phyloP scores from a whole-genome alignment of 2,329 filamentous ascomycete species.

The Remersonia thermophila region DNA sequence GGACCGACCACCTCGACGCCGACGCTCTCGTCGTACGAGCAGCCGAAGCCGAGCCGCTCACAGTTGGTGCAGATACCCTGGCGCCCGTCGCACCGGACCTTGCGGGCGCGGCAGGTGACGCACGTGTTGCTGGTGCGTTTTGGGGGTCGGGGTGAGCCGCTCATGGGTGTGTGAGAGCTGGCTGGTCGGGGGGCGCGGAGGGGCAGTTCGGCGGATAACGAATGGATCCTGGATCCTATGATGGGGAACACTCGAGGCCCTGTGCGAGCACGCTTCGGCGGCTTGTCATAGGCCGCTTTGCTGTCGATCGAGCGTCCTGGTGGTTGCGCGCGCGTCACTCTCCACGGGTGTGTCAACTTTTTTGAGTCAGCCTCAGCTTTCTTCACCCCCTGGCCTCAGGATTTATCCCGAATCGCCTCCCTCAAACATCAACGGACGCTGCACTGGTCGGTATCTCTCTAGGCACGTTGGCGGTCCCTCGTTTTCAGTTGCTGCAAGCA shows the following conservation, averaged over 20 bases:
- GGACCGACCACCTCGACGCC: conserved; percentile 12
- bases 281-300: neutral
- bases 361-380: no score
- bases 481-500: no score
- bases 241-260: no score
- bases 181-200: no score
- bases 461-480: no score
- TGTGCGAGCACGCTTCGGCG: no score
- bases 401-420: no score
- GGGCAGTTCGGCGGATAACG: neutral
- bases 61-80: conserved; percentile 45
- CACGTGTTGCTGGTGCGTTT: conserved; percentile 29
- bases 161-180: conserved; percentile 9
- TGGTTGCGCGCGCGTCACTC: no score
- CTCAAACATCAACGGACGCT: no score
- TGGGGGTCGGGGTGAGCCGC: conserved; percentile 15
- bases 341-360: no score
- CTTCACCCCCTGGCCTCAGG: no score
- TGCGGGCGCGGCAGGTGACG: conserved; percentile 41
- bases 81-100: conserved; percentile 45
- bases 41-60: conserved; percentile 44
- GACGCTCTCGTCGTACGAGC: conserved; percentile 40
- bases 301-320: neutral
- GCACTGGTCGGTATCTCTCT: no score
- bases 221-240: conserved; percentile 1